Percentiles rank a stretch among this genome's conserved stretches.
Evolutionary conservation across 441 rosid species (phyloP).

Genomic region (Manihot esculenta): DNA sequence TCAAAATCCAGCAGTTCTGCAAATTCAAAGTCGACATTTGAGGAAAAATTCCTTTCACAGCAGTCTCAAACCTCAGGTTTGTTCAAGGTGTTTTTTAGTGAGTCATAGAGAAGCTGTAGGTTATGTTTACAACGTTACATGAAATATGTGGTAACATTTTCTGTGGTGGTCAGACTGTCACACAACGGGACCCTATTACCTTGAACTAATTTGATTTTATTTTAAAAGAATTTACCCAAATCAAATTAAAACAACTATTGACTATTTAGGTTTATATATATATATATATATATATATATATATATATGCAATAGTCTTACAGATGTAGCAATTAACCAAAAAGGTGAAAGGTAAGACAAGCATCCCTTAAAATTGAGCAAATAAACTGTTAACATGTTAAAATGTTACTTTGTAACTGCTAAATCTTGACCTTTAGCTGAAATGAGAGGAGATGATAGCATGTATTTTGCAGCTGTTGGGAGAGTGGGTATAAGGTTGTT

Average conservation of each 20-base stretch:
- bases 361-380: neutral
- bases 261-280: too few species aligned
- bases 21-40: constrained; percentile 75
- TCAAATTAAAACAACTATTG: too few species aligned
- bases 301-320: too few species aligned
- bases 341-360: neutral
- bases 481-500: neutral
- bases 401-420: neutral
- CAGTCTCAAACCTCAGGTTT: constrained; percentile 95
- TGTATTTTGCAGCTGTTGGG: neutral
- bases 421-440: neutral
- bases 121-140: constrained; percentile 2
- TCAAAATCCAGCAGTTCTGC: constrained; percentile 67
- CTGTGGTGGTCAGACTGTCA: too few species aligned
- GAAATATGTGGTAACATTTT: too few species aligned
- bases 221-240: too few species aligned
- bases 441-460: neutral
- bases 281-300: too few species aligned
- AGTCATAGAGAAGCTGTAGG: constrained; percentile 1
- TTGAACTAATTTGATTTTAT: too few species aligned
- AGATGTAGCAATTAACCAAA: neutral
- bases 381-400: neutral
- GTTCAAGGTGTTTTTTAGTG: constrained; percentile 15
- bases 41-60: constrained; percentile 96
- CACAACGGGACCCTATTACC: too few species aligned